Percentiles rank a stretch among this genome's conserved stretches.
Evolutionary conservation across 1,139 yeast species (phyloP).

Genomic region (Pichia sp.): DNA sequence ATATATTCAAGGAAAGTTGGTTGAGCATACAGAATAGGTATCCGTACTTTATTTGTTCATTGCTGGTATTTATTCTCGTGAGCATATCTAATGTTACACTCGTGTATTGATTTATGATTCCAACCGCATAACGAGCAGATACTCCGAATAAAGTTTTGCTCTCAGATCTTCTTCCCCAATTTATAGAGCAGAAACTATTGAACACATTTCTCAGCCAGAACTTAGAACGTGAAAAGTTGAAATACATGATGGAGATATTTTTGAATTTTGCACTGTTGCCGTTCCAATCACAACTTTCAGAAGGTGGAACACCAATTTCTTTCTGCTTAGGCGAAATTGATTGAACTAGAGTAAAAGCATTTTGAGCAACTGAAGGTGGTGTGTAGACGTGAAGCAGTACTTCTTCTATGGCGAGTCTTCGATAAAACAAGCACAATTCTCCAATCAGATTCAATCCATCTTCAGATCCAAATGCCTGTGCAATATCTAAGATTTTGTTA

Average conservation of each 20-base stretch:
- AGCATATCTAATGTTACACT: slow-evolving; percentile 22
- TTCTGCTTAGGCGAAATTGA: slow-evolving; percentile 35
- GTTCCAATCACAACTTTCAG: slow-evolving; percentile 34
- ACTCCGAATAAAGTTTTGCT: slow-evolving; percentile 29
- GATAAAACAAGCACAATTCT: slow-evolving; percentile 43
- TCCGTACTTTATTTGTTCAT: slow-evolving; percentile 28
- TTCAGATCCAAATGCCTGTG: slow-evolving; percentile 42
- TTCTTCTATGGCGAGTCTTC: slow-evolving; percentile 55
- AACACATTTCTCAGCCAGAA: slow-evolving; percentile 44
- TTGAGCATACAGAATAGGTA: slow-evolving; percentile 36
- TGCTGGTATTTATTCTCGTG: slow-evolving; percentile 18
- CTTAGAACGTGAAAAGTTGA: slow-evolving; percentile 47
- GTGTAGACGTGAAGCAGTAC: slow-evolving; percentile 43
- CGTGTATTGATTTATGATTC: slow-evolving; percentile 39
- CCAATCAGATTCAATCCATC: slow-evolving; percentile 35
- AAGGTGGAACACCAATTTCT: slow-evolving; percentile 35
- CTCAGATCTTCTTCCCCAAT: slow-evolving; percentile 42
- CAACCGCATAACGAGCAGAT: slow-evolving; percentile 40
- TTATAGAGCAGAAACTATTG: slow-evolving; percentile 39
- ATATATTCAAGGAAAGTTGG: slow-evolving; percentile 24
- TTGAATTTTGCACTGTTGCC: slow-evolving; percentile 54
- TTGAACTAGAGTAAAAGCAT: slow-evolving; percentile 21
- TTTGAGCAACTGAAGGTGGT: slow-evolving; percentile 44
- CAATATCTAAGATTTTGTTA: slow-evolving; percentile 45
- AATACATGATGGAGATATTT: slow-evolving; percentile 55